Conservation (phyloP, 257 asterid species). For the Verbascum thapsus region DNA sequence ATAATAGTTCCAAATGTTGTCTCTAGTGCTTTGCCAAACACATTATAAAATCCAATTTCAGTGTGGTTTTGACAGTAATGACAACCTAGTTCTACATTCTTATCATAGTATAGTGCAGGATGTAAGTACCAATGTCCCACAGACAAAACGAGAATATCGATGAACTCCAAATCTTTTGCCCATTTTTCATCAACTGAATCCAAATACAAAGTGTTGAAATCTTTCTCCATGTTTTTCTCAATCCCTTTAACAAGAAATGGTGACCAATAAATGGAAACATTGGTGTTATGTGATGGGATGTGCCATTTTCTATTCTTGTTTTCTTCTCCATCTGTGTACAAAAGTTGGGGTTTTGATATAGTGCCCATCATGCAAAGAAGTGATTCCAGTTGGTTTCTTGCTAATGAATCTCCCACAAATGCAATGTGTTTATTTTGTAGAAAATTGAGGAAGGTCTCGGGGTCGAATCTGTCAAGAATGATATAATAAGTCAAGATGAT, state of each 20-base stretch:
- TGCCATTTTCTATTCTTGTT: conserved; percentile 70
- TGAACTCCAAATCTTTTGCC: conserved; percentile 48
- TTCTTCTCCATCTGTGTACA: conserved; percentile 50
- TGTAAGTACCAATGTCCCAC: conserved; percentile 77
- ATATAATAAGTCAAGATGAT: too few species aligned
- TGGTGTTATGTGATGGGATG: conserved; percentile 46
- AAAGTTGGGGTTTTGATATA: conserved; percentile 50
- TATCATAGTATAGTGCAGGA: conserved; percentile 46
- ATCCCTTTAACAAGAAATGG: conserved; percentile 74
- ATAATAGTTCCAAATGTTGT: conserved; percentile 46
- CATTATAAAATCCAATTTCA: conserved; percentile 63
- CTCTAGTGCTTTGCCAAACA: conserved; percentile 47
- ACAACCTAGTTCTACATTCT: conserved; percentile 55
- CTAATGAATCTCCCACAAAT: conserved; percentile 87
- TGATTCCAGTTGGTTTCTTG: conserved; percentile 83
- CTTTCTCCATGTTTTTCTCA: conserved; percentile 40
- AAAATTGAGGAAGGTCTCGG: conserved; percentile 52
- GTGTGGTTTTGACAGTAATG: conserved; percentile 54
- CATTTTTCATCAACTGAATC: conserved; percentile 63
- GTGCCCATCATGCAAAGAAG: conserved; percentile 62
- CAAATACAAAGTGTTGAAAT: conserved; percentile 48
- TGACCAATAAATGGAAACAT: conserved; percentile 74
- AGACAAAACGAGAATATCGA: conserved; percentile 58
- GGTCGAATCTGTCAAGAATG: conserved; percentile 41
- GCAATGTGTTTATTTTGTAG: conserved; percentile 60